phyloP scores from a whole-genome alignment of 75 land plant genomes.

The Sequoia sempervirens region DNA sequence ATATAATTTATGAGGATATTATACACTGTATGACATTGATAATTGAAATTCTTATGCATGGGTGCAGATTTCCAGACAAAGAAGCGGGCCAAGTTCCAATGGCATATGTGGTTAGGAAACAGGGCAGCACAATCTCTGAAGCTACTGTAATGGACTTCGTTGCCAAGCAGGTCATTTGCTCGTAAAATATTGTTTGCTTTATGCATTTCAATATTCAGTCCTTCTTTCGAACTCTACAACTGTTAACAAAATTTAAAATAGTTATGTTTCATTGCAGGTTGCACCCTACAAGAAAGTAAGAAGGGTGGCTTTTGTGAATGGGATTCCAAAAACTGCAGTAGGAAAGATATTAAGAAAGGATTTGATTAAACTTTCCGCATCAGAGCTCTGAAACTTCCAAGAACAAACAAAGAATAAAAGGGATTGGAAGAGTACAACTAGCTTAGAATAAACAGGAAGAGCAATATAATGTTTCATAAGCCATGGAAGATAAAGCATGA shows the following conservation, averaged over 20 bases:
- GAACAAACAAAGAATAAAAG: too few species aligned
- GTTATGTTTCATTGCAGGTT: conserved; percentile 25
- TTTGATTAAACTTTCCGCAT: conserved; percentile 26
- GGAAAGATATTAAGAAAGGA: conserved; percentile 55
- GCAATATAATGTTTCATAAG: too few species aligned
- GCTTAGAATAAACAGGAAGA: too few species aligned
- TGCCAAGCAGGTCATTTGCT: neutral
- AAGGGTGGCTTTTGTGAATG: conserved; percentile 40
- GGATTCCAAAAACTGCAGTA: conserved; percentile 50
- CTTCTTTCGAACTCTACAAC: neutral
- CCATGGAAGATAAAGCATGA: too few species aligned
- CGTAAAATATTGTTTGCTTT: neutral
- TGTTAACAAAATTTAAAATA: neutral
- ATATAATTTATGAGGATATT: neutral
- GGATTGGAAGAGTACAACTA: too few species aligned
- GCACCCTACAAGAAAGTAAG: conserved; percentile 56
- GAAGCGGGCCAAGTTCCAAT: neutral
- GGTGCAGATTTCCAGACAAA: neutral
- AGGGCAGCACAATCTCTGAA: conserved; percentile 1
- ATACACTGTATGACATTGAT: neutral
- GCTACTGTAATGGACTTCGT: neutral
- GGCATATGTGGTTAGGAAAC: neutral
- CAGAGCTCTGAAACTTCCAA: conserved; percentile 5
- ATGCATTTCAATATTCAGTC: neutral
- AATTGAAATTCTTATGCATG: neutral